Conservation (phyloP, 2,329 filamentous ascomycete genomes). For the Ophiocordyceps camponoti-floridani region DNA sequence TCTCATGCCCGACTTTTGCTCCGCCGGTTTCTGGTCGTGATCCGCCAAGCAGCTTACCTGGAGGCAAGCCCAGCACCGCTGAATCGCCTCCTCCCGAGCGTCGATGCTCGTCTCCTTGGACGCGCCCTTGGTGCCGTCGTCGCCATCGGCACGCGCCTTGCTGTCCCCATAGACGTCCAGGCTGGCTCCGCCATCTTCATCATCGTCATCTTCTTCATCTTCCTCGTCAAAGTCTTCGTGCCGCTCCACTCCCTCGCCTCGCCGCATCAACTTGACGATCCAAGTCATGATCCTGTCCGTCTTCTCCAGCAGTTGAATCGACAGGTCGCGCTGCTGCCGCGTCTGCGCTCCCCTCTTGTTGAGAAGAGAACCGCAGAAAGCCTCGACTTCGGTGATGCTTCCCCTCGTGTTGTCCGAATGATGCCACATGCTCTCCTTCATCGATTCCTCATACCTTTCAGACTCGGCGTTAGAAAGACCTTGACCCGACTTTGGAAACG, state of each 20-base stretch:
- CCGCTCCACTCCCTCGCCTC: not conserved
- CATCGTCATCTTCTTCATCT: not conserved
- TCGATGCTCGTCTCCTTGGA: not conserved
- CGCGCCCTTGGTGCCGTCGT: not conserved
- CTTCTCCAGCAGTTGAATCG: conserved; percentile 31
- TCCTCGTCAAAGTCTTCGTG: not conserved
- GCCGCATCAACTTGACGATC: conserved; percentile 16
- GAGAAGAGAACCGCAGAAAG: conserved; percentile 37
- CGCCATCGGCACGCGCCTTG: not conserved
- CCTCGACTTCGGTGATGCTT: conserved; percentile 30
- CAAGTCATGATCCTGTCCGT: conserved; percentile 27
- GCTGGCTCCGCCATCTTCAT: not conserved
- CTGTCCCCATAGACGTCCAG: not conserved
- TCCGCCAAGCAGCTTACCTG: conserved; percentile 8
- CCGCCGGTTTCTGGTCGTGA: conserved; percentile 2
- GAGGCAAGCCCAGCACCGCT: conserved; percentile 17
- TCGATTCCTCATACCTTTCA: conserved; percentile 22
- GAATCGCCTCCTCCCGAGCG: conserved; percentile 11
- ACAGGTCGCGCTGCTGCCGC: conserved; percentile 30
- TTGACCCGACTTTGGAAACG: too few relatives aligned
- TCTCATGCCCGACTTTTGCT: not conserved
- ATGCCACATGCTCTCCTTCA: conserved; percentile 21
- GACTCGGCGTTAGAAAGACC: too few relatives aligned
- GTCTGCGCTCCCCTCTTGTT: conserved; percentile 31
- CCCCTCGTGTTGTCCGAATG: conserved; percentile 26